Evolutionary conservation across 129 eudicot genomes (phyloP).

Genomic region (Arctium lappa): DNA sequence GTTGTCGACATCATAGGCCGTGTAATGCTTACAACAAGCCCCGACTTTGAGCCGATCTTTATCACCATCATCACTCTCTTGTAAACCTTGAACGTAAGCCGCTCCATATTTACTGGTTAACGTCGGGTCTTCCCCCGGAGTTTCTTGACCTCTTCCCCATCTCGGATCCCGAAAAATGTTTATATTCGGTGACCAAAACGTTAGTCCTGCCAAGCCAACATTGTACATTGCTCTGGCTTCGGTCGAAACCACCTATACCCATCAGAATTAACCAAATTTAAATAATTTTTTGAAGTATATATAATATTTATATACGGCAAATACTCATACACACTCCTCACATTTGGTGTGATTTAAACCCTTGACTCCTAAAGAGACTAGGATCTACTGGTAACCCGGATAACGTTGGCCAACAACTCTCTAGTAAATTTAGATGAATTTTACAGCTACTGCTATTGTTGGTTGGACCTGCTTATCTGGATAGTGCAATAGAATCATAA

Average conservation of each 20-base stretch:
- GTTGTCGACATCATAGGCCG: slow-evolving; percentile 91
- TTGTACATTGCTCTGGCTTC: slow-evolving; percentile 99
- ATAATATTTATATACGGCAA: not conserved
- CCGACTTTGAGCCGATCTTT: slow-evolving; percentile 79
- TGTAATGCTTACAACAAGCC: slow-evolving; percentile 96
- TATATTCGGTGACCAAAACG: slow-evolving; percentile 93
- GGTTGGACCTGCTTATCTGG: not conserved
- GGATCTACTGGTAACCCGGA: no score
- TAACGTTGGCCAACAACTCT: not conserved
- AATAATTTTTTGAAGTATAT: not conserved
- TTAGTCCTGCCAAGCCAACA: slow-evolving; percentile 86
- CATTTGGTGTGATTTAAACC: not conserved
- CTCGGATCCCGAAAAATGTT: slow-evolving; percentile 97
- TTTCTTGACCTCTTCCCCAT: slow-evolving; percentile 98
- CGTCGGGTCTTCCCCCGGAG: slow-evolving; percentile 97
- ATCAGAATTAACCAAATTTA: slow-evolving; percentile 20
- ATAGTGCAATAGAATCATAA: slow-evolving; percentile 16
- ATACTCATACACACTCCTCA: no score
- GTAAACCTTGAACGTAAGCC: slow-evolving; percentile 79
- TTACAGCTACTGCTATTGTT: not conserved
- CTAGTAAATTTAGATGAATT: not conserved
- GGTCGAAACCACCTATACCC: slow-evolving; percentile 79
- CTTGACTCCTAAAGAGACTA: not conserved
- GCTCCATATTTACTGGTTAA: slow-evolving; percentile 71
- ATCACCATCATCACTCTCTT: slow-evolving; percentile 70